Evolutionary conservation across 2,329 filamentous ascomycete genomes (phyloP).

Genomic region (Fusarium cicatricum): DNA sequence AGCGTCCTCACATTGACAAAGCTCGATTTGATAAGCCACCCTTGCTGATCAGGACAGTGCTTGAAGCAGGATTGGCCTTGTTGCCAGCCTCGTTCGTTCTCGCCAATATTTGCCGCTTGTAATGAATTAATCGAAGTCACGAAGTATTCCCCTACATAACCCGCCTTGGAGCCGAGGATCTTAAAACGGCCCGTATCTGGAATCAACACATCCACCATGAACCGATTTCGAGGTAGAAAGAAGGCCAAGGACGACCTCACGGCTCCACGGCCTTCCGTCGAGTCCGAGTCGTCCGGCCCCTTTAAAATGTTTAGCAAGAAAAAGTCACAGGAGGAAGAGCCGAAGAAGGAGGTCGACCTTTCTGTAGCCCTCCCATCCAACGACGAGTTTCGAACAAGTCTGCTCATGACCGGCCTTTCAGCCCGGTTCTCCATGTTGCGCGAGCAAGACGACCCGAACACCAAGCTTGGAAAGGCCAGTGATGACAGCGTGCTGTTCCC

Average conservation of each 20-base stretch:
- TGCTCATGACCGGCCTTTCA: constrained; percentile 94
- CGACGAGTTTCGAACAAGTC: constrained; percentile 93
- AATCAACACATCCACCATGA: constrained; percentile 61
- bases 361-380: constrained; percentile 76
- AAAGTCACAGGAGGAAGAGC: constrained; percentile 63
- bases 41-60: constrained; percentile 21
- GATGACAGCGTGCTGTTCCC: constrained; percentile 92
- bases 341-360: constrained; percentile 76
- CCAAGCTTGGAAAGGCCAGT: constrained; percentile 90
- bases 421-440: constrained; percentile 96
- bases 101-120: constrained; percentile 6
- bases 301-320: constrained; percentile 66
- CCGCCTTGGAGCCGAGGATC: neutral
- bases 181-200: neutral
- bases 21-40: neutral
- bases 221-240: constrained; percentile 79
- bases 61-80: constrained; percentile 22
- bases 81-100: constrained; percentile 21
- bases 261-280: constrained; percentile 58
- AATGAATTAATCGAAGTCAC: constrained; percentile 34
- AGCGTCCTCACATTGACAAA: neutral
- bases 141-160: constrained; percentile 3
- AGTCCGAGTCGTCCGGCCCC: constrained; percentile 61
- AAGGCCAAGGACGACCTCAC: constrained; percentile 67
- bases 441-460: constrained; percentile 91